Evolutionary conservation across 140 eudicot genomes (phyloP), one percentile per base, ranked within the genome.

Genomic region (Anethum foeniculum): DNA sequence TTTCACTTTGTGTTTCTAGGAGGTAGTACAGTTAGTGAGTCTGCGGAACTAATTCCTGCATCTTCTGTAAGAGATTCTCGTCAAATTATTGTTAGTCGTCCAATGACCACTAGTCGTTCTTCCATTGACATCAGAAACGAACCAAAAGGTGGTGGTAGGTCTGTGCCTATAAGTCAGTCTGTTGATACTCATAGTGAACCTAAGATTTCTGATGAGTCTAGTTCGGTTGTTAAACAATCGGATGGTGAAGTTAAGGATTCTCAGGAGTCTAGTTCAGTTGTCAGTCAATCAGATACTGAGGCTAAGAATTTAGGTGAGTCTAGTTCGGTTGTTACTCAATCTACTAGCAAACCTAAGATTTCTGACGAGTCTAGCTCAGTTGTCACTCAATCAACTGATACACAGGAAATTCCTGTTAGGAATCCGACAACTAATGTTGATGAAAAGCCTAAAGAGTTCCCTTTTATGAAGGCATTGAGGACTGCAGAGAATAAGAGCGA

Each of bases 401-500:
- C 14, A 0, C 67, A 54, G 36, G 49, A 79, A 52, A 16, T 19
- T 28, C 85, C 80, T 34, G 41, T 69, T 12, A 44, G 13, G 71
- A 16, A 16, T 21, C 78, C 44, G 64, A 12, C 58, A 8, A 54
- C 56, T 62, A n/a, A 43, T 75, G 43, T 13, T 47, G 21, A 18
- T 75, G 3, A 21, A 48, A 65, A 79, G 39, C 25, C 25, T 2
- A 41, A 62, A 78, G 48, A 82, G 58, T 84, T 86, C 58, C 89
- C 88, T 0, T 94, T 94, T 80, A 83, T 87, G 81, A 94, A 86
- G 85, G 97, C 97, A 1, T 82, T 90, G 88, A 90, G 81, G 81
- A 92, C 97, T 1, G 86, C 82, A 12, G 97, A 90, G 58, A 88
- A 95, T 58, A 88, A 86, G 80, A 92, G 88, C 38, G 98, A 93